Conservation (phyloP, 768 basidiomycete genomes). For the Tephrocybe sp. region DNA sequence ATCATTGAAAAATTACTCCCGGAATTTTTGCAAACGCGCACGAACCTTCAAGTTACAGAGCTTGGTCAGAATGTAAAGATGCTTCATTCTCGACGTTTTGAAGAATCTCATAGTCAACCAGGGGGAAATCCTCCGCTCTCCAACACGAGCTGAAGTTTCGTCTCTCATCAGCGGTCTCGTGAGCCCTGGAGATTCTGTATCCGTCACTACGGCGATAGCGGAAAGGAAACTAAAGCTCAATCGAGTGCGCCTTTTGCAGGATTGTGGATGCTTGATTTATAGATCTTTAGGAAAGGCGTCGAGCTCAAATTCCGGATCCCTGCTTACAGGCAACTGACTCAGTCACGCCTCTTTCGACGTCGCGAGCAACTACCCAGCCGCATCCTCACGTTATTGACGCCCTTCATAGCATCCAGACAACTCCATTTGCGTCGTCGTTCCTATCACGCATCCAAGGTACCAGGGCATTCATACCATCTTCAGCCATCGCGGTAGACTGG, state of each 20-base stretch:
- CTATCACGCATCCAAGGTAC: constrained; percentile 60
- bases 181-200: constrained; percentile 14
- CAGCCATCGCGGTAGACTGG: constrained; percentile 68
- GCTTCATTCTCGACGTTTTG: neutral
- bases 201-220: constrained; percentile 31
- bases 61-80: constrained; percentile 22
- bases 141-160: constrained; percentile 41
- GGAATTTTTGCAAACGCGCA: constrained; percentile 26
- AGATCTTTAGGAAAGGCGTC: constrained; percentile 33
- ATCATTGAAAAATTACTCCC: constrained; percentile 29
- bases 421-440: constrained; percentile 67
- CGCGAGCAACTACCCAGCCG: constrained; percentile 23
- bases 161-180: constrained; percentile 29
- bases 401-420: constrained; percentile 57
- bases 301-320: constrained; percentile 19
- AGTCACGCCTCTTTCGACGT: constrained; percentile 36
- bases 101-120: constrained; percentile 12
- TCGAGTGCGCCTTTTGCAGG: constrained; percentile 28
- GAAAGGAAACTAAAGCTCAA: constrained; percentile 47
- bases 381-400: constrained; percentile 45
- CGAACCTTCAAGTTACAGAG: constrained; percentile 22
- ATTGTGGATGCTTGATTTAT: no score
- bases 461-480: constrained; percentile 27
- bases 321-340: constrained; percentile 21
- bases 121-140: constrained; percentile 37